Evolutionary conservation across 108 stramenopile genomes (phyloP), one percentile per base, ranked within the genome.

Genomic region (Cyclotella baltica): DNA sequence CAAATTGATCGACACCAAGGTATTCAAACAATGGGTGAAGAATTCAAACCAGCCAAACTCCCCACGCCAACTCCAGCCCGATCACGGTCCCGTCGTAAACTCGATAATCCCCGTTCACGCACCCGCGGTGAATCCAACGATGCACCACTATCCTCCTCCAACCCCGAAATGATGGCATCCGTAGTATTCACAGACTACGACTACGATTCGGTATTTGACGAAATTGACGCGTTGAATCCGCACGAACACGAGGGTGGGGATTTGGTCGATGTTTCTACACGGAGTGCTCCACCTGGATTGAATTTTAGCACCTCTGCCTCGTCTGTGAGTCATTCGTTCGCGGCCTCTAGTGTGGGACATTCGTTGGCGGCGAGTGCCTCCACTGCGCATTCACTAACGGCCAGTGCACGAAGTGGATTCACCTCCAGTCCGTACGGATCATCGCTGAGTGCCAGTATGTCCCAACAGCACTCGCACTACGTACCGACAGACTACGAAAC

Each of bases 181-280:
- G 79, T 73, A 16, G 51, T 74, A 27, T 80, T 80, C 55, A 33
- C 55, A 29, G 66, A 48, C 47, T 4, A 55, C 25, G 15, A 52
- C 51, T 52, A 52, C 51, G 51, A 52, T 22, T 11, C 4, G 51
- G 55, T 73, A 8, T 80, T 70, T 35, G 67, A 69, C 29, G 79
- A 80, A 34, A 40, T 74, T 22, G 79, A 80, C 37, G 62, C 47
- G 20, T 37, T 80, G 52, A n/a, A 62, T 52, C 79, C 79, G 28
- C 67, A 73, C 22, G 50, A 67, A 18, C 57, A 73, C 51, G 72
- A 80, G 61, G 79, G 72, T 0, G 79, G 72, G 3, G 46, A 62
- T 0, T 28, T 70, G 10, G 51, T 62, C 8, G 58, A 67, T 43
- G 67, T 53, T 37, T 71, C 67, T 2, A 25, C 55, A 10, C 9